Evolutionary conservation across 345 rosid genomes (phyloP), one percentile per base, ranked within the genome.

Genomic region (Arabis alpina): DNA sequence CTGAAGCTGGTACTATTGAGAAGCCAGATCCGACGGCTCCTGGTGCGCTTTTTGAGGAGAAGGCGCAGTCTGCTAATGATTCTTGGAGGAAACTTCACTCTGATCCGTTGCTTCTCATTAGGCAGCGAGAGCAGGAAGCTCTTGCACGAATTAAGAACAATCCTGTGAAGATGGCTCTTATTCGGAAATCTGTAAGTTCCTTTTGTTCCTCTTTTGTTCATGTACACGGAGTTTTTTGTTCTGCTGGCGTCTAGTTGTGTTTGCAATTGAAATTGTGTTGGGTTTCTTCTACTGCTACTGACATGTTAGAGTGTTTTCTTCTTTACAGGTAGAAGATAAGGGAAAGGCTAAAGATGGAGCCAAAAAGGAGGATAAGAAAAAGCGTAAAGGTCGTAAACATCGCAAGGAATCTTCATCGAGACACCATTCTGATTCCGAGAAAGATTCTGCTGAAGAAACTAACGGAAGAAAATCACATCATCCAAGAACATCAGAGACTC

Each of bases 91-190:
- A 88, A 71, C 90, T 91, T 58, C 98, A 94, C 74, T 84, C 98
- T 0, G 98, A 89, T 66, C 99, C 99, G 27, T 70, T 94, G 77
- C 94, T 94, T 73, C 58, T 94, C 82, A 91, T 92, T 77, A 88
- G 95, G 60, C 94, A 89, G 79, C 90, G 92, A 0, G 99, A 94
- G 78, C 99, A 91, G 59, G 98, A 94, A 71, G 96, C 99, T 0
- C 89, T 91, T 55, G 89, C 98, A 5, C 90, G 87, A n/a, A 76
- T 94, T 75, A 89, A 91, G 83, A 94, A 94, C 76, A 94, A 94
- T 71, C 99, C 99, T 16, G 85, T 91, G 6, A 92, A 89, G 80
- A 94, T 94, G 99, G 85, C 90, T 60, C 73, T 73, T 54, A 88
- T 88, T 80, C 85, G 89, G 3, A 89, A 91, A 87, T 94, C 99